These are phyloP conservation scores for Lasiodiplodia theobromae DNA, from an alignment of 2,329 filamentous ascomycete species.

Conservation along the genomic window DNA sequence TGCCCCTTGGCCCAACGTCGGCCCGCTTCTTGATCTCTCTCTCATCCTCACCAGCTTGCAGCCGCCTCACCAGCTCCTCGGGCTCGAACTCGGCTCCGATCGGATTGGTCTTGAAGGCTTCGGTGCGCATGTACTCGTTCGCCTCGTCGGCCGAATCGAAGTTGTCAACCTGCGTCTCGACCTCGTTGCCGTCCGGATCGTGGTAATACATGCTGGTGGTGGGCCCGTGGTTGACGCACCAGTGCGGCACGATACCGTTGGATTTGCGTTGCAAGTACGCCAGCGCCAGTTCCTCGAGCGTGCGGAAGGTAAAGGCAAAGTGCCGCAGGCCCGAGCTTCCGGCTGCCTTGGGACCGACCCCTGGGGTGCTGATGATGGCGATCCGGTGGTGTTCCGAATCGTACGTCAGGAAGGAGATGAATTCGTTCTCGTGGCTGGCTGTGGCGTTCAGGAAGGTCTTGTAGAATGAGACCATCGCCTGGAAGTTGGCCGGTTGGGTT, in stretches of 20 bases:
- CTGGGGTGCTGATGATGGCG: slow-evolving; percentile 46
- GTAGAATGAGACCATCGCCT: slow-evolving; percentile 48
- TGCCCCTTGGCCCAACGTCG: slow-evolving; percentile 28
- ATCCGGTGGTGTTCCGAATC: slow-evolving; percentile 59
- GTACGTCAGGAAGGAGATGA: slow-evolving; percentile 51
- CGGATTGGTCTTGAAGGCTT: slow-evolving; percentile 52
- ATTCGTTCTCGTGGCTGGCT: slow-evolving; percentile 37
- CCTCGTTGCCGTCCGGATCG: slow-evolving; percentile 57
- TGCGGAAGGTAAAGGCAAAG: slow-evolving; percentile 52
- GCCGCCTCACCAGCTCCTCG: slow-evolving; percentile 49
- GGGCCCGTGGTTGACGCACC: slow-evolving; percentile 57
- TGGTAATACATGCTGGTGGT: slow-evolving; percentile 58
- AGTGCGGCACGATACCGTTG: slow-evolving; percentile 49
- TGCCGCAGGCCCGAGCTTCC: slow-evolving; percentile 48
- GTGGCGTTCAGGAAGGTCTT: slow-evolving; percentile 47
- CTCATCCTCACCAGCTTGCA: slow-evolving; percentile 38
- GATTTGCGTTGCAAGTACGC: slow-evolving; percentile 49
- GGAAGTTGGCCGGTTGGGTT: slow-evolving; percentile 37
- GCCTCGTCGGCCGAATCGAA: slow-evolving; percentile 43
- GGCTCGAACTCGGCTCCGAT: slow-evolving; percentile 55
- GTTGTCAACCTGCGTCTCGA: slow-evolving; percentile 51
- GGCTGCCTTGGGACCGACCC: slow-evolving; percentile 33
- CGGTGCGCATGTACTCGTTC: slow-evolving; percentile 48
- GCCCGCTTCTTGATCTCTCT: slow-evolving; percentile 31
- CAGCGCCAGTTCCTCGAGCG: slow-evolving; percentile 44